Evolutionary conservation across 176 grass and related monocot genomes (phyloP).

Genomic region (Bromus sterilis): DNA sequence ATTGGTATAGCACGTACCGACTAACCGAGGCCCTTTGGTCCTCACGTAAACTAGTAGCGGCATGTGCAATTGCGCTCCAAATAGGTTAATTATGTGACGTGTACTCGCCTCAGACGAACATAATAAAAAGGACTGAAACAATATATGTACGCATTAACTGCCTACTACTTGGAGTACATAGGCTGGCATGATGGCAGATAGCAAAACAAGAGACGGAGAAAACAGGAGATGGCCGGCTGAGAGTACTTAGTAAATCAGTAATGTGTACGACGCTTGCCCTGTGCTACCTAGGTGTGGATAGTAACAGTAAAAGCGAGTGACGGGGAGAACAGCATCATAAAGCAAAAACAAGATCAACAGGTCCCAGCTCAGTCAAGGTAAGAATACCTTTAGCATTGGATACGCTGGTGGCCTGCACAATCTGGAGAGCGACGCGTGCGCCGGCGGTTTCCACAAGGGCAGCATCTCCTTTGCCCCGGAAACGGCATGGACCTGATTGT

Average conservation of each 20-base stretch:
- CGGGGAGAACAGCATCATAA: neutral
- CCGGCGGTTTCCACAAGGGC: neutral
- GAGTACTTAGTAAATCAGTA: neutral
- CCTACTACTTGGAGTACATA: too few relatives aligned
- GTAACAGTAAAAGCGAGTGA: neutral
- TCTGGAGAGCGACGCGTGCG: neutral
- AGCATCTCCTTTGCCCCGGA: neutral
- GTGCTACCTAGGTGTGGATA: neutral
- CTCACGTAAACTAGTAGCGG: neutral
- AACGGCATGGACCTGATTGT: slow-evolving; percentile 22
- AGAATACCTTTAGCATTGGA: slow-evolving; percentile 25
- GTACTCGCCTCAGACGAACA: neutral
- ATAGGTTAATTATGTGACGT: neutral
- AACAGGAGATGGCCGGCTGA: neutral
- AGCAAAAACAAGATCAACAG: neutral
- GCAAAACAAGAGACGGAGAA: neutral
- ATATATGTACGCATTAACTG: neutral
- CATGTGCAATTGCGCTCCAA: neutral
- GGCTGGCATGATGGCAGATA: neutral
- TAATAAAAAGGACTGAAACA: neutral
- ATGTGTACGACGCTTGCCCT: neutral
- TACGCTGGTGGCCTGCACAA: neutral
- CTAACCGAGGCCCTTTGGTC: too few relatives aligned
- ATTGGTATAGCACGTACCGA: neutral
- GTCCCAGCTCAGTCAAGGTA: neutral